phyloP scores from a whole-genome alignment of 2,329 filamentous ascomycete species.

The Xenosphaeropsis pyriputrescens region DNA sequence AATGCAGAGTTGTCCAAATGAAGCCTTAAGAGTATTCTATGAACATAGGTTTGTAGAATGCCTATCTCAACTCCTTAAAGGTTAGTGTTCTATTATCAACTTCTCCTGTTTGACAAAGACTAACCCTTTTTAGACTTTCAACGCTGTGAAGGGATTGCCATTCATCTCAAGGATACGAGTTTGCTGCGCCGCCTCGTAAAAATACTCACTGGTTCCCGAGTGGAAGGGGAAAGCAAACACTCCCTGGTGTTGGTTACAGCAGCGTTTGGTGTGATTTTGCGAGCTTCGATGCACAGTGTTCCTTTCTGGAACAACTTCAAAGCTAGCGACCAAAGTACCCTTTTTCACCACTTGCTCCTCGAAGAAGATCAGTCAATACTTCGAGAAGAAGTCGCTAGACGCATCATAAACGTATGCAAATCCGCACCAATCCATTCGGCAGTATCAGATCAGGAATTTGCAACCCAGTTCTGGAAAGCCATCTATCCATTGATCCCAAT shows the following conservation, averaged over 20 bases:
- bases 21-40: slow-evolving; percentile 17
- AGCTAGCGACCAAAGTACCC: slow-evolving; percentile 17
- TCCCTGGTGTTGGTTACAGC: slow-evolving; percentile 20
- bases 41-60: no score
- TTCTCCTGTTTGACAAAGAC: no score
- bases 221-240: no score
- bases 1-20: slow-evolving; percentile 26
- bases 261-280: slow-evolving; percentile 30
- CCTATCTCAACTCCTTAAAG: no score
- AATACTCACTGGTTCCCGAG: no score
- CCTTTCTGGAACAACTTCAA: slow-evolving; percentile 28
- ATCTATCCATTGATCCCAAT: slow-evolving; percentile 12
- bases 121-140: no score
- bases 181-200: no score
- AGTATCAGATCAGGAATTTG: slow-evolving; percentile 23
- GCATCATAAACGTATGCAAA: slow-evolving; percentile 15
- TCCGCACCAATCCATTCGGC: slow-evolving; percentile 13
- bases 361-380: slow-evolving; percentile 22
- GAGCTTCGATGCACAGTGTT: slow-evolving; percentile 29
- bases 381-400: slow-evolving; percentile 16
- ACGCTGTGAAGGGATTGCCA: no score
- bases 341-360: slow-evolving; percentile 15
- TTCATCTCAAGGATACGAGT: no score
- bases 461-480: slow-evolving; percentile 31
- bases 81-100: no score